These are phyloP conservation scores for Mycena rosella DNA, from an alignment of 768 basidiomycete genomes.

Conservation along the genomic window DNA sequence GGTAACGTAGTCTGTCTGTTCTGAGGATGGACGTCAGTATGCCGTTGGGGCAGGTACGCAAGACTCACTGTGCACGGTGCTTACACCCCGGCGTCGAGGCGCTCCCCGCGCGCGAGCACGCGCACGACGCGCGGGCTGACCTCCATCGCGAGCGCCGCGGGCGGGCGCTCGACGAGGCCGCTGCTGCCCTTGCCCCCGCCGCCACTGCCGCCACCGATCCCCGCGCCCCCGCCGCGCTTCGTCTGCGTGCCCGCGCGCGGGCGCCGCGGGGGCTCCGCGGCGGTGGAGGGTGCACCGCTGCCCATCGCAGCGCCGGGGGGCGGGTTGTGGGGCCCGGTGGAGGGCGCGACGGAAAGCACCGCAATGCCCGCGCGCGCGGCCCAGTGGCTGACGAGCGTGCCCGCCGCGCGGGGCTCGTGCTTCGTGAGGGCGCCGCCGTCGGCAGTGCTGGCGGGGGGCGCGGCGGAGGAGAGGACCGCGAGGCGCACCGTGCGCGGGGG, in stretches of 20 bases:
- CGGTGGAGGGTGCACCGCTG: neutral
- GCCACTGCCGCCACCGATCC: constrained; percentile 22
- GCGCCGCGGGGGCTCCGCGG: neutral
- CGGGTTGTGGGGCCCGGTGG: neutral
- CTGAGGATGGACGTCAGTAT: neutral
- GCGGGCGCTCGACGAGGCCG: constrained; percentile 78
- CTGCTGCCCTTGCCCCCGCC: constrained; percentile 38
- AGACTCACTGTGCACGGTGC: neutral
- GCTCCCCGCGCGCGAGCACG: constrained; percentile 88
- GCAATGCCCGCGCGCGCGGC: constrained; percentile 72
- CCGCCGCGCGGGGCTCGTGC: constrained; percentile 74
- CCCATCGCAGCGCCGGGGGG: neutral
- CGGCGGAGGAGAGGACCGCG: constrained; percentile 45
- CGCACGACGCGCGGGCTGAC: constrained; percentile 82
- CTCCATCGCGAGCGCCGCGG: constrained; percentile 88
- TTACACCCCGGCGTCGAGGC: constrained; percentile 66
- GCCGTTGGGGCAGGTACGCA: neutral
- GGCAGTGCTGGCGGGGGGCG: constrained; percentile 66
- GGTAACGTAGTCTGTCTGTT: neutral
- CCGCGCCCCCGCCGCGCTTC: constrained; percentile 41
- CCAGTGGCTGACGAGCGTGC: constrained; percentile 75
- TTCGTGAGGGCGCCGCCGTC: constrained; percentile 69
- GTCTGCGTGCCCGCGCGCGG: constrained; percentile 34
- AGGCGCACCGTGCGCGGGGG: constrained; percentile 43
- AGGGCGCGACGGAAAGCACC: constrained; percentile 67